A percentile compares a stretch with the other conserved stretches of the same genome.
Conservation (phyloP, 495 filamentous ascomycete genomes). For the Tuber brumale region DNA sequence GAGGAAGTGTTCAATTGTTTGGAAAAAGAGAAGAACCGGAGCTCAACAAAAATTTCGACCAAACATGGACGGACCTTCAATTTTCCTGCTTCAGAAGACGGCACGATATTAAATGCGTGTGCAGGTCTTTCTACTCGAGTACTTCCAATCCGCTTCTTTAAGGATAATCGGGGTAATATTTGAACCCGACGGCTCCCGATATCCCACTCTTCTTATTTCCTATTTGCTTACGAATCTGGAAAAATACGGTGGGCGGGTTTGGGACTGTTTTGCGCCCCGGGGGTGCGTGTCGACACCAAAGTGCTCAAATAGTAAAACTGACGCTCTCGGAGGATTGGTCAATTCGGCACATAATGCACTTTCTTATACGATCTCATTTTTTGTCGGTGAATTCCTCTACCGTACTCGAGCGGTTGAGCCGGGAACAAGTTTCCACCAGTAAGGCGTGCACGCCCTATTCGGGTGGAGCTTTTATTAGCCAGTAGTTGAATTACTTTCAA, state of each 20-base stretch:
- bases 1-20: not conserved
- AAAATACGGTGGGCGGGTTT: not conserved
- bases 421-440: not conserved
- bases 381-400: not conserved
- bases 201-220: not conserved
- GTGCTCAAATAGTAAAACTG: not conserved
- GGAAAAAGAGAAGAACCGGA: not conserved
- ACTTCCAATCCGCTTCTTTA: not conserved
- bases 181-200: not conserved
- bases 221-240: not conserved
- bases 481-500: not conserved
- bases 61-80: not conserved
- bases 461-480: not conserved
- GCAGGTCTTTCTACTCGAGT: not conserved
- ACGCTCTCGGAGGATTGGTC: not conserved
- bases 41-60: not conserved
- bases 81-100: not conserved
- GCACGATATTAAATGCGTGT: slow-evolving; percentile 4
- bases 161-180: slow-evolving; percentile 1
- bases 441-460: not conserved
- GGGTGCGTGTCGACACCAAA: not conserved
- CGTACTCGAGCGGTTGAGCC: not conserved
- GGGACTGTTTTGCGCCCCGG: not conserved
- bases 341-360: not conserved
- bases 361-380: not conserved